Percentiles rank a stretch among this genome's conserved stretches.
phyloP scores from a whole-genome alignment of 805 yeast species.

The Candida insectalens region DNA sequence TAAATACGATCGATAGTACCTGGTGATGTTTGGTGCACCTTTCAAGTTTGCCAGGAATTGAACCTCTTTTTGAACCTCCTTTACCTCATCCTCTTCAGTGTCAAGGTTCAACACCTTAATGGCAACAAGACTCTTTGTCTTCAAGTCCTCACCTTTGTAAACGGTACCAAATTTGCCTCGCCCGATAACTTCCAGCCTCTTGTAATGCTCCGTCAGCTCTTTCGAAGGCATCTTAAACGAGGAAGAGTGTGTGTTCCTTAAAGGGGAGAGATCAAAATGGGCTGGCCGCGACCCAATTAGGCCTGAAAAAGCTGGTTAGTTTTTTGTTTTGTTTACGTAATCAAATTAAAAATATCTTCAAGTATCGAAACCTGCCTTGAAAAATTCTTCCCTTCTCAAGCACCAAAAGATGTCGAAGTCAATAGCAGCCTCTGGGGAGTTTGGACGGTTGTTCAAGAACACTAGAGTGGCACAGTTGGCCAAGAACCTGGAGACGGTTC shows the following conservation, averaged over 20 bases:
- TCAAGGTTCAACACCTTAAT: constrained; percentile 89
- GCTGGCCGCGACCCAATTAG: background rate
- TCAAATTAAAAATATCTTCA: background rate
- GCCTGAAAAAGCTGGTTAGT: background rate
- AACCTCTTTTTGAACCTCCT: constrained; percentile 89
- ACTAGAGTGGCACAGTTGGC: constrained; percentile 28
- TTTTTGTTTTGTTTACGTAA: no score
- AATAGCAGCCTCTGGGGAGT: constrained; percentile 16
- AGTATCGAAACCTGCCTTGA: background rate
- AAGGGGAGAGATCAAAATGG: background rate
- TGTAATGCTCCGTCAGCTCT: constrained; percentile 33
- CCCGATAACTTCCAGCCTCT: constrained; percentile 85
- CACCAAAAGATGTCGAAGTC: constrained; percentile 11
- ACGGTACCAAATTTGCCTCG: constrained; percentile 97
- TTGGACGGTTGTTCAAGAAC: constrained; percentile 17
- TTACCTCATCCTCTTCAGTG: constrained; percentile 88
- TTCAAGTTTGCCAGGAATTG: constrained; percentile 76
- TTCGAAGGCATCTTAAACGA: background rate
- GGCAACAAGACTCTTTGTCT: constrained; percentile 76
- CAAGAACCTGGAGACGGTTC: constrained; percentile 17
- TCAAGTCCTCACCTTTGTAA: constrained; percentile 69
- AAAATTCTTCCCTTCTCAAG: background rate
- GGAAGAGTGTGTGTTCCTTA: no score
- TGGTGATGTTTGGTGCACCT: constrained; percentile 84
- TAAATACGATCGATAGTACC: constrained; percentile 80